phyloP scores from a whole-genome alignment of 2,329 filamentous ascomycete genomes.

The Fusarium domesticum region DNA sequence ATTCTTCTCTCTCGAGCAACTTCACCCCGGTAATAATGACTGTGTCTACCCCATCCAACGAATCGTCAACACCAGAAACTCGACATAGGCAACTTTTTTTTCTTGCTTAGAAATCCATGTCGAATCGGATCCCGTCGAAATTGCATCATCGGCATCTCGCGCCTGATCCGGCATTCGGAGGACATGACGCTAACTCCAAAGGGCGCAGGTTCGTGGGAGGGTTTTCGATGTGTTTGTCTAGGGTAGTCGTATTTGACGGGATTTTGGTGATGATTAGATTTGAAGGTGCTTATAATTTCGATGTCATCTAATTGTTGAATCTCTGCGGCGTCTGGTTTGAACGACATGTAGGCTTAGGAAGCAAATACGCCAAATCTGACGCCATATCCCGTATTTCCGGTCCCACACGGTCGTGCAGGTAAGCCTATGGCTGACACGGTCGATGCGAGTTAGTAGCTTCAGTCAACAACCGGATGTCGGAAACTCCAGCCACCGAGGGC shows the following conservation, averaged over 20 bases:
- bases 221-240: not conserved
- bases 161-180: conserved; percentile 16
- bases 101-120: conserved; percentile 29
- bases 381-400: not conserved
- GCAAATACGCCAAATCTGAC: no score
- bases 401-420: not conserved
- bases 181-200: conserved; percentile 20
- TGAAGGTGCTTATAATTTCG: not conserved
- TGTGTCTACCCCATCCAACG: no score
- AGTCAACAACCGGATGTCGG: not conserved
- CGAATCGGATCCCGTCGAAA: conserved; percentile 23
- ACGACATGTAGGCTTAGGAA: no score
- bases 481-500: not conserved
- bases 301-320: no score
- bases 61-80: not conserved
- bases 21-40: no score
- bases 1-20: no score
- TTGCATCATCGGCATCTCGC: conserved; percentile 25
- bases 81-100: not conserved
- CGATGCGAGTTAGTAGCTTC: not conserved
- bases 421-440: no score
- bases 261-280: not conserved
- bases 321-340: no score
- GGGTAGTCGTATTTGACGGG: conserved; percentile 1
- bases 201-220: conserved; percentile 11